phyloP scores from a whole-genome alignment of 768 basidiomycete genomes.

The Leucosporidium scottii region DNA sequence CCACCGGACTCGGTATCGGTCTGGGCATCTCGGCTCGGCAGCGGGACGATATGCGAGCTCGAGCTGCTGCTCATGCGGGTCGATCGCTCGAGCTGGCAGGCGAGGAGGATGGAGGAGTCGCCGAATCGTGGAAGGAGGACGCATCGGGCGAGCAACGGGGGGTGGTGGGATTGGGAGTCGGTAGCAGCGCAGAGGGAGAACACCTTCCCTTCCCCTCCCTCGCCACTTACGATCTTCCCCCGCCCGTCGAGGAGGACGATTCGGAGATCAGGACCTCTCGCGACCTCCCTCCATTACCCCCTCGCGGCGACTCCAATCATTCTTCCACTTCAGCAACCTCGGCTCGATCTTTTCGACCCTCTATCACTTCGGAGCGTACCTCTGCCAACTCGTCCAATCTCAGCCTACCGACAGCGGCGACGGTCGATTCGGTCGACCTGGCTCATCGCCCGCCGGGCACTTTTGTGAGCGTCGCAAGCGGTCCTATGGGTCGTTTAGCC shows the following conservation, averaged over 20 bases:
- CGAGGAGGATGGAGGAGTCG: neutral
- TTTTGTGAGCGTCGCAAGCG: slow-evolving; percentile 15
- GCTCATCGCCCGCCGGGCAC: neutral
- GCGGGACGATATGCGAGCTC: too few species aligned
- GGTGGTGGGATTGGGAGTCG: too few species aligned
- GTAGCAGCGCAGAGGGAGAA: too few species aligned
- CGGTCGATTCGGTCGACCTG: slow-evolving; percentile 10
- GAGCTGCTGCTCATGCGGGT: neutral
- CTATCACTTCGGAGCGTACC: neutral
- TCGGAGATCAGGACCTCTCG: neutral
- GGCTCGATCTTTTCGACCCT: neutral
- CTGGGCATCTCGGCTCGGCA: too few species aligned
- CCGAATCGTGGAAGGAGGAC: neutral
- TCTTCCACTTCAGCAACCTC: neutral
- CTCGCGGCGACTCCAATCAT: neutral
- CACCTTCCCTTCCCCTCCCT: too few species aligned
- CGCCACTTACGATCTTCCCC: too few species aligned
- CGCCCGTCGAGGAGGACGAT: too few species aligned
- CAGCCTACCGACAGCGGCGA: slow-evolving; percentile 4
- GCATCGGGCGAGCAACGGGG: too few species aligned
- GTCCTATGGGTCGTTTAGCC: slow-evolving; percentile 9
- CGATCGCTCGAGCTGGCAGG: neutral
- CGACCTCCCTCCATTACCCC: neutral
- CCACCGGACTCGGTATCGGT: neutral
- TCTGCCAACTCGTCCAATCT: slow-evolving; percentile 7